Percentiles rank a stretch among this genome's conserved stretches.
Evolutionary conservation across 163 green algal species (phyloP).

Genomic region (Volvox carteri): DNA sequence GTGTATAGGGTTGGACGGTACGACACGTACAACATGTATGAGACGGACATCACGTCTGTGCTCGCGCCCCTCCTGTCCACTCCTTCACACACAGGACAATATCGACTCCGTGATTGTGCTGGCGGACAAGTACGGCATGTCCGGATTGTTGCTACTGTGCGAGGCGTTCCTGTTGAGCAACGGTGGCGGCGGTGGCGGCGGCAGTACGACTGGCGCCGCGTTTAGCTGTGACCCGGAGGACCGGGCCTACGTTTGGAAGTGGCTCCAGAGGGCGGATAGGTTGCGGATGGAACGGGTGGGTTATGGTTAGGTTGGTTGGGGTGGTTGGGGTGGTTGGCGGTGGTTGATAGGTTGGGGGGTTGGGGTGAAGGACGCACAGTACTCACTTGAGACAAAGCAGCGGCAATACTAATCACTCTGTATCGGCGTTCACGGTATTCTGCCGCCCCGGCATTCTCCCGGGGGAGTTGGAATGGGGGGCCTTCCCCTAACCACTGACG

Average conservation of each 20-base stretch:
- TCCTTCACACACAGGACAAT: conserved; percentile 20
- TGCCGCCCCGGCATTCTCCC: too few species aligned
- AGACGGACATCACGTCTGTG: background rate
- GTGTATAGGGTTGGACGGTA: background rate
- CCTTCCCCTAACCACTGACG: too few species aligned
- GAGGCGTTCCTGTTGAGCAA: conserved; percentile 47
- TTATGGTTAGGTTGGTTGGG: too few species aligned
- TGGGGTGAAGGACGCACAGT: too few species aligned
- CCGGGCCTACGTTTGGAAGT: conserved; percentile 43
- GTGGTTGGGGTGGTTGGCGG: too few species aligned
- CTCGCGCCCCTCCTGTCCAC: background rate
- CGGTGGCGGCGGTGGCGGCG: background rate
- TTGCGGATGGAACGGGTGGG: conserved; percentile 50
- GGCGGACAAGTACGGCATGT: conserved; percentile 52
- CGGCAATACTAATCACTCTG: too few species aligned
- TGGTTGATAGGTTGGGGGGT: too few species aligned
- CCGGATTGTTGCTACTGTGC: conserved; percentile 34
- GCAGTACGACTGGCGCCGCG: background rate
- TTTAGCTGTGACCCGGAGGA: conserved; percentile 16
- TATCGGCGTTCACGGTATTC: too few species aligned
- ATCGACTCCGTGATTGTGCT: conserved; percentile 35
- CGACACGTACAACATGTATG: background rate
- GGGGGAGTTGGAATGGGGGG: too few species aligned
- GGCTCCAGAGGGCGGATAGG: conserved; percentile 8
- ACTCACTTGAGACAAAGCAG: too few species aligned